Base-by-base conservation (phyloP, 192 early-diverging fungal species). In the Lobosporangium transversale region DNA sequence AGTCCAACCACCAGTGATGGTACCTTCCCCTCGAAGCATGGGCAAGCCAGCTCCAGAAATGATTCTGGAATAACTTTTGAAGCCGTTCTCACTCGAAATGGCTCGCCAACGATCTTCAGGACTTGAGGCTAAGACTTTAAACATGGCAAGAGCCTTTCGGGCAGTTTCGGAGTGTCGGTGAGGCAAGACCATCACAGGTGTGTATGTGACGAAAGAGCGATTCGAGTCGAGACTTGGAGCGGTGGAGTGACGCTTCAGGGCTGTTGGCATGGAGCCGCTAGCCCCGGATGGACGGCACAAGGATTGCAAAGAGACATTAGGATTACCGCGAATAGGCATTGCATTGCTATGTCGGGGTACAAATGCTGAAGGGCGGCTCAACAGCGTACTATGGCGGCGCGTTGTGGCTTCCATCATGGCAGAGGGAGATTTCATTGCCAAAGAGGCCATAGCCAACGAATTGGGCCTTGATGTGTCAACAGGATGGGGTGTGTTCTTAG, bases 21-120 rank as follows among this genome's bases (percentile, higher is more conserved):
- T 70, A 33, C 75, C 68, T 30, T 88, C 86, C 3, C 75, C 76
- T 59, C 86, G 68, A 23, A 88, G 65, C 56, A 83, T 82, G n/a
- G 83, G 83, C 31, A 82, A 31, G n/a, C 78, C 52, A 18, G 62
- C 67, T 23, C 79, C 80, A 1, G 70, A 79, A n/a, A 83, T 62
- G 11, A 64, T 31, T 29, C 80, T 79, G 3, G 59, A 81, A 29
- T 86, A 88, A 12, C 83, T 50, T 59, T 86, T 86, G 67, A 86
- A 79, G 18, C 79, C 83, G 0, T 74, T 64, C 24, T 68, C 74
- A 23, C 83, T 82, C 5, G 78, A 63, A 21, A 78, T 68, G 53
- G 86, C 68, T 18, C 76, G 60, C 86, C 86, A 88, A 15, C 81
- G 83, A 31, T 79, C 75, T 7, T 80, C 58, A 1, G 80, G 55